A percentile compares a stretch with the other conserved stretches of the same genome.
phyloP scores from a whole-genome alignment of 1,284 basidiomycete genomes.

The Malassezia globosa region DNA sequence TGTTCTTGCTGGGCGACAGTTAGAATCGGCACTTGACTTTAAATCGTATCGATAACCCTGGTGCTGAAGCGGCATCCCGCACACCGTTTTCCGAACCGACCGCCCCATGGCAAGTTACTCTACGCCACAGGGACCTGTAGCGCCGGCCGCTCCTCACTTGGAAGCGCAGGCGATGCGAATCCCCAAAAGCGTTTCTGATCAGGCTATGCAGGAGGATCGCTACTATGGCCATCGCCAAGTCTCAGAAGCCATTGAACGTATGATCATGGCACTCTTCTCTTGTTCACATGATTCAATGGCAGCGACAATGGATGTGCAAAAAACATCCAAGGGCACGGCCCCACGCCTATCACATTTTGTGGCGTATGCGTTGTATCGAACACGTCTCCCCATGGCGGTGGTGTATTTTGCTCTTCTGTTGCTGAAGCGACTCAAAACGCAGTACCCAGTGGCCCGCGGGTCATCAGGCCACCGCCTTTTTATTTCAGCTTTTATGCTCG shows the following conservation, averaged over 20 bases:
- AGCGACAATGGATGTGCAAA: neutral
- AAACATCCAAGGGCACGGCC: conserved; percentile 2
- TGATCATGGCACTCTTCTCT: conserved; percentile 10
- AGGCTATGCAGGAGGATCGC: neutral
- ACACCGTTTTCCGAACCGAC: neutral
- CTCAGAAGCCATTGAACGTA: conserved; percentile 10
- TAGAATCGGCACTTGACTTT: too few relatives aligned
- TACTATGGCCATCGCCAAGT: conserved; percentile 14
- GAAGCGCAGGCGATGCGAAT: conserved; percentile 7
- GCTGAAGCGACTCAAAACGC: conserved; percentile 40
- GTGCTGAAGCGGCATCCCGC: neutral
- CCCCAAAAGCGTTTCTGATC: conserved; percentile 6
- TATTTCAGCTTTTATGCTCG: conserved; percentile 47
- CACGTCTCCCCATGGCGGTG: conserved; percentile 40
- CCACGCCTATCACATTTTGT: conserved; percentile 46
- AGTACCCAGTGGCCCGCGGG: conserved; percentile 44
- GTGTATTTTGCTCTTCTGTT: conserved; percentile 42
- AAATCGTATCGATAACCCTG: too few relatives aligned
- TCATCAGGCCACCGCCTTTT: conserved; percentile 47
- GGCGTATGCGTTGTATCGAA: conserved; percentile 46
- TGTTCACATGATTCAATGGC: conserved; percentile 14
- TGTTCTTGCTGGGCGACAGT: too few relatives aligned
- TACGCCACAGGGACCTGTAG: neutral
- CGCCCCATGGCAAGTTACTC: neutral
- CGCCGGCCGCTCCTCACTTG: conserved; percentile 7